A percentile compares a stretch with the other conserved stretches of the same genome.
These are phyloP conservation scores for Aureobasidium mangrovei DNA, from an alignment of 2,329 filamentous ascomycete genomes.

Conservation along the genomic window DNA sequence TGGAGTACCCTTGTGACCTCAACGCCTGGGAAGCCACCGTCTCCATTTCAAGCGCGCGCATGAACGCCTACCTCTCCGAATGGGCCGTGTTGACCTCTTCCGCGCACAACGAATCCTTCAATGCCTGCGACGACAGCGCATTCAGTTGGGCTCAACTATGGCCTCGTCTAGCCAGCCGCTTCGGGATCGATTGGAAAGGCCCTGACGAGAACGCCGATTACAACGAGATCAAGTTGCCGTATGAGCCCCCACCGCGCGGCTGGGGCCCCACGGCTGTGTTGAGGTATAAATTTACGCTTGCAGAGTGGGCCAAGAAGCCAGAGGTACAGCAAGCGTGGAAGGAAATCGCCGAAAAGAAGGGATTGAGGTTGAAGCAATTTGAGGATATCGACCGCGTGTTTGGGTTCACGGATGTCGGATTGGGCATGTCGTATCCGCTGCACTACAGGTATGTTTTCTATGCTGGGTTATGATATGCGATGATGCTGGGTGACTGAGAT, in stretches of 20 bases:
- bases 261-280: neutral
- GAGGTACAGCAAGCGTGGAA: conserved; percentile 38
- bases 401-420: neutral
- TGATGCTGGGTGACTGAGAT: conserved; percentile 22
- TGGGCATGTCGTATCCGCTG: neutral
- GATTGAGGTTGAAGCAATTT: conserved; percentile 19
- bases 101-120: conserved; percentile 41
- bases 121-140: conserved; percentile 37
- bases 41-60: conserved; percentile 35
- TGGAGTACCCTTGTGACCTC: conserved; percentile 39
- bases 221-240: neutral
- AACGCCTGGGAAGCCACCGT: conserved; percentile 36
- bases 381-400: neutral
- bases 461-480: conserved; percentile 41
- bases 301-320: conserved; percentile 20
- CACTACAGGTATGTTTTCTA: conserved; percentile 8
- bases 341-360: conserved; percentile 39
- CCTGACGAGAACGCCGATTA: neutral
- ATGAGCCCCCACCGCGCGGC: neutral
- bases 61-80: conserved; percentile 43
- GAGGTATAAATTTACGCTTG: conserved; percentile 8
- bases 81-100: conserved; percentile 37
- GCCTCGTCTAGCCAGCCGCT: conserved; percentile 7
- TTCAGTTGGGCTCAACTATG: conserved; percentile 38
- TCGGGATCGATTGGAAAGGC: neutral